These are phyloP conservation scores for Syzygium malaccense DNA, from an alignment of 441 rosid genomes.

Conservation along the genomic window DNA sequence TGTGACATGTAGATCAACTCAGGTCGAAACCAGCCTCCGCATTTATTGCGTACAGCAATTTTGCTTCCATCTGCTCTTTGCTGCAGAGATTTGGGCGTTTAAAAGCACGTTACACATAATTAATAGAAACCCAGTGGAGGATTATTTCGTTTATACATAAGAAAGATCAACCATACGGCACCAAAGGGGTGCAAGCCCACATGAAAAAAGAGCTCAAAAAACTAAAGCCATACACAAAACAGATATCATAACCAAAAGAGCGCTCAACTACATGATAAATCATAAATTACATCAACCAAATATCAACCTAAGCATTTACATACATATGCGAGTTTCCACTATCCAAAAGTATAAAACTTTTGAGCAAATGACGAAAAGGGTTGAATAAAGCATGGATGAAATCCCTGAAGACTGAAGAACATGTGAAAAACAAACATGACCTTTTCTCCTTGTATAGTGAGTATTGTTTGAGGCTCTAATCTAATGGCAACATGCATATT, in stretches of 20 bases:
- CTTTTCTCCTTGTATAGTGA: background rate
- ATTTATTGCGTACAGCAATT: slow-evolving; percentile 82
- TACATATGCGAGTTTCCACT: background rate
- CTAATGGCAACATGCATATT: background rate
- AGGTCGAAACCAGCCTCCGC: slow-evolving; percentile 99
- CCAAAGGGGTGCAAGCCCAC: background rate
- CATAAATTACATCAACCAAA: background rate
- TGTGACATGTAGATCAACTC: slow-evolving; percentile 38
- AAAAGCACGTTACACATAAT: background rate
- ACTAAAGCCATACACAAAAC: background rate
- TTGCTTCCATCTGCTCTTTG: slow-evolving; percentile 83
- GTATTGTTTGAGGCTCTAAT: background rate
- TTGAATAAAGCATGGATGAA: background rate
- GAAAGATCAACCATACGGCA: background rate
- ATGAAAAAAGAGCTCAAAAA: background rate
- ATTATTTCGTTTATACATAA: background rate
- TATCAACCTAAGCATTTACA: background rate
- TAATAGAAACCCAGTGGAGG: background rate
- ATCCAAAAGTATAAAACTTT: background rate
- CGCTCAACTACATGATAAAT: background rate
- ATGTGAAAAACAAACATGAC: background rate
- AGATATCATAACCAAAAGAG: background rate
- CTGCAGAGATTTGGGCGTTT: slow-evolving; percentile 27
- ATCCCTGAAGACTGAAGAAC: background rate
- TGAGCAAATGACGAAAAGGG: background rate